Conservation (phyloP, 2,329 filamentous ascomycete species). For the Cadophora luteo-olivacea region DNA sequence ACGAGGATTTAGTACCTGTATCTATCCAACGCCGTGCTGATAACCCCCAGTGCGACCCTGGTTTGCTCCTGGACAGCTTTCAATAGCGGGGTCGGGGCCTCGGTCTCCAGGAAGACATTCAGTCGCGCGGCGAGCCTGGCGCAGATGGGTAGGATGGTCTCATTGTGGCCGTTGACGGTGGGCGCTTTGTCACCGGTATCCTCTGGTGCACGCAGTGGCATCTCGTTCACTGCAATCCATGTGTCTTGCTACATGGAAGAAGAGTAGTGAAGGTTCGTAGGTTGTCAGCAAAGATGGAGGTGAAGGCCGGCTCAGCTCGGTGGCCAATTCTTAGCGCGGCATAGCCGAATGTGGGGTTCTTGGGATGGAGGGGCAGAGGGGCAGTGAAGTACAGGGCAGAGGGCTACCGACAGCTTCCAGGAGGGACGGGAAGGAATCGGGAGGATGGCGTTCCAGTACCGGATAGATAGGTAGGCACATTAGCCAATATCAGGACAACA, state of each 20-base stretch:
- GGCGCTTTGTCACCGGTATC: slow-evolving; percentile 37
- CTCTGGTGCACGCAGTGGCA: slow-evolving; percentile 38
- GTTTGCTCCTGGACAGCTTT: slow-evolving; percentile 72
- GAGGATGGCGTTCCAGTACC: neutral
- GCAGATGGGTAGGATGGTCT: slow-evolving; percentile 40
- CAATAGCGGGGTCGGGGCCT: slow-evolving; percentile 37
- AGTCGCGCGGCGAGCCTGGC: slow-evolving; percentile 36
- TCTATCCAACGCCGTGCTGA: slow-evolving; percentile 74
- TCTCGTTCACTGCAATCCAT: slow-evolving; percentile 39
- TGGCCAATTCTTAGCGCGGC: slow-evolving; percentile 22
- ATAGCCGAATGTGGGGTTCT: slow-evolving; percentile 30
- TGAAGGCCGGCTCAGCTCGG: slow-evolving; percentile 13
- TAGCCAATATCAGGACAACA: neutral
- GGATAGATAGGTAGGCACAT: neutral
- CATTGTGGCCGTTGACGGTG: slow-evolving; percentile 28
- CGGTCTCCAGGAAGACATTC: slow-evolving; percentile 41
- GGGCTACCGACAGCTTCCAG: neutral
- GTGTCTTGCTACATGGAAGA: slow-evolving; percentile 26
- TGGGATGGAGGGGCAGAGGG: neutral
- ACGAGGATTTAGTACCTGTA: slow-evolving; percentile 67
- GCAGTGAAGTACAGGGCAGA: neutral
- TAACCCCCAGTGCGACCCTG: slow-evolving; percentile 72
- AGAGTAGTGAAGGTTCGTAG: slow-evolving; percentile 12
- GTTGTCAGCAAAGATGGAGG: slow-evolving; percentile 21
- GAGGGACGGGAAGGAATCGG: neutral